A percentile compares a stretch with the other conserved stretches of the same genome.
phyloP scores from a whole-genome alignment of 352 stramenopile genomes.

The Phytophthora cactorum region DNA sequence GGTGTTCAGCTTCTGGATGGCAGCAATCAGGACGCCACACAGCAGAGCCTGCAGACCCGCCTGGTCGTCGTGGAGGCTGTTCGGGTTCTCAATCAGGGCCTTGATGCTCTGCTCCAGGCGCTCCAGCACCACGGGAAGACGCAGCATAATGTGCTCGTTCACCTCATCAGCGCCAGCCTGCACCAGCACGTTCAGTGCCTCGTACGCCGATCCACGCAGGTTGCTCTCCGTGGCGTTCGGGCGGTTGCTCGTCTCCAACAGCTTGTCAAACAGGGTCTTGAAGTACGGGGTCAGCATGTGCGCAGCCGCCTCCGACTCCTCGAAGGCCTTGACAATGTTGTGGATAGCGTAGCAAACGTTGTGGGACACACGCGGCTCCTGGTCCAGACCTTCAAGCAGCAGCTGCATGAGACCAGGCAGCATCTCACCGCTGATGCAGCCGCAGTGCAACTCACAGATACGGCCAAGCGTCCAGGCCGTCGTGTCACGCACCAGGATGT shows the following conservation, averaged over 20 bases:
- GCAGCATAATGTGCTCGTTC: slow-evolving; percentile 80
- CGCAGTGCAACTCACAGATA: slow-evolving; percentile 96
- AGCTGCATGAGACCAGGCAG: slow-evolving; percentile 90
- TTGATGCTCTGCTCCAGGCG: slow-evolving; percentile 79
- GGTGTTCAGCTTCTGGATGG: slow-evolving; percentile 92
- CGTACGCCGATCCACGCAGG: slow-evolving; percentile 91
- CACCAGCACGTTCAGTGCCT: slow-evolving; percentile 95
- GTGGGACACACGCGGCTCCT: slow-evolving; percentile 92
- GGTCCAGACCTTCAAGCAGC: slow-evolving; percentile 84
- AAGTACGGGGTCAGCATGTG: slow-evolving; percentile 94
- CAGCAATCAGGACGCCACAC: slow-evolving; percentile 93
- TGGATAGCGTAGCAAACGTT: slow-evolving; percentile 97
- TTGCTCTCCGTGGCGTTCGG: slow-evolving; percentile 91
- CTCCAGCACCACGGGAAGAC: slow-evolving; percentile 83
- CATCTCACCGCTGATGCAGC: slow-evolving; percentile 90
- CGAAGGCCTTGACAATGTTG: slow-evolving; percentile 96
- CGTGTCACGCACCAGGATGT: slow-evolving; percentile 95
- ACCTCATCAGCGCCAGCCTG: slow-evolving; percentile 80
- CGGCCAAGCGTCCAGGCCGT: slow-evolving; percentile 96
- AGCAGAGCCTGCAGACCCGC: slow-evolving; percentile 85
- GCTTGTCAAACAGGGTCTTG: slow-evolving; percentile 91
- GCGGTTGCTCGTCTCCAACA: slow-evolving; percentile 92
- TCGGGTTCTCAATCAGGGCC: slow-evolving; percentile 65
- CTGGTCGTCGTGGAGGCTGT: slow-evolving; percentile 79
- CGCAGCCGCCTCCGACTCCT: slow-evolving; percentile 71